Base-by-base conservation (phyloP, 2,329 filamentous ascomycete genomes). In the Pyrenophora seminiperda region DNA sequence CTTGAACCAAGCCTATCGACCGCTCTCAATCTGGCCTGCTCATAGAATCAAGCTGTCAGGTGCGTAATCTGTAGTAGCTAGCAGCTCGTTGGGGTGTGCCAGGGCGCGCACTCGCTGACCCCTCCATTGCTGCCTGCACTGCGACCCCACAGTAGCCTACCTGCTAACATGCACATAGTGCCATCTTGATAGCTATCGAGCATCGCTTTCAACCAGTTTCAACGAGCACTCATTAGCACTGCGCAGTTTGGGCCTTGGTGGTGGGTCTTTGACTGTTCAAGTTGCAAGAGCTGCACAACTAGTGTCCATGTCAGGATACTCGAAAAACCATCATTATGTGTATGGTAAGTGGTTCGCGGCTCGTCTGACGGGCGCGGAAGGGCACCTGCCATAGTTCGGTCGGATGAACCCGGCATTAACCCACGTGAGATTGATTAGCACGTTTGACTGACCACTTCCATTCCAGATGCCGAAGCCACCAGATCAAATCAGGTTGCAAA, bases 261-360 rank as follows among this genome's bases (percentile, higher is more conserved):
- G 62, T 74, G 80, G 84, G 79, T 76, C 84, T 77, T 76, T 79
- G 81, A 71, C 79, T 58, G 65, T 58, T 41, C 54, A 56, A 37
- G 60, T 61, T 60, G 66, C 60, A 65, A 59, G 65, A 59, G 60
- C 59, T 57, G 61, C 56, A 72, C 72, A 77, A 72, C 74, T 85
- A 67, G 77, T 89, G 76, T 85, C 88, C 76, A 92, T 92, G 88
- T 88, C 89, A 74, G 87, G 87, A 76, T 92, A 91, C 81, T 80
- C 82, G 69, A 96, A 95, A 77, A 76, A 84, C 51, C 85, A 88
- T 73, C 81, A 87, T 74, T 88, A 87, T 73, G 83, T 92, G 78
- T 88, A 93, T 76, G 89, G 91, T 95, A 79, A 78, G 90, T 86
- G 51, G 53, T 53, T 39, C 61, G 62, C 54, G 57, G 73, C 75